These are phyloP conservation scores for Stylosanthes scabra DNA, from an alignment of 331 rosid species.

Conservation along the genomic window DNA sequence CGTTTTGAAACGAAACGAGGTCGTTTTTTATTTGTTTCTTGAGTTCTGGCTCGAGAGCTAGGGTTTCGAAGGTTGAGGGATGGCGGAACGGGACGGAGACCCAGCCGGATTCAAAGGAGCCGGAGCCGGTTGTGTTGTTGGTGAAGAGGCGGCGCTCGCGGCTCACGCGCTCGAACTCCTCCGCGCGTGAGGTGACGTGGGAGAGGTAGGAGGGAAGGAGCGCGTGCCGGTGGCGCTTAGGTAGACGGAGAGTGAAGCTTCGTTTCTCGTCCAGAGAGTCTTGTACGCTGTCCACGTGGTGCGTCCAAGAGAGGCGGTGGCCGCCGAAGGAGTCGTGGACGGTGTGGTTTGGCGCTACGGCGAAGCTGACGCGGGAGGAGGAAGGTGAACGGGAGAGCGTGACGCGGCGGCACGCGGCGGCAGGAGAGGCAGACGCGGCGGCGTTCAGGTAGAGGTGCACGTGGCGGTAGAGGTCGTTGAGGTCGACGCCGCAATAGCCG, in stretches of 20 bases:
- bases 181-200: conserved; percentile 73
- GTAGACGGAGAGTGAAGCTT: conserved; percentile 78
- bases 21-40: conserved; percentile 72
- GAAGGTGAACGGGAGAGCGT: conserved; percentile 87
- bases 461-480: conserved; percentile 86
- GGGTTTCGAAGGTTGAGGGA: conserved; percentile 83
- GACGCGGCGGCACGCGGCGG: conserved; percentile 64
- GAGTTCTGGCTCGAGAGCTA: conserved; percentile 69
- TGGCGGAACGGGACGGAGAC: conserved; percentile 90
- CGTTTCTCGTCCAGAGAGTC: conserved; percentile 87
- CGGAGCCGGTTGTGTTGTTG: conserved; percentile 71
- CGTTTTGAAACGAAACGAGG: conserved; percentile 64
- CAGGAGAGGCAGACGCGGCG: conserved; percentile 48
- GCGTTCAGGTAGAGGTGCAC: conserved; percentile 83
- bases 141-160: conserved; percentile 83
- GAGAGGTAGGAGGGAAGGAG: conserved; percentile 68
- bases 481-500: conserved; percentile 88
- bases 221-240: conserved; percentile 73
- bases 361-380: conserved; percentile 72
- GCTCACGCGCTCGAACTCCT: conserved; percentile 77
- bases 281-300: conserved; percentile 83
- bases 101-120: conserved; percentile 85
- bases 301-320: conserved; percentile 75
- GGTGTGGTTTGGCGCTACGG: conserved; percentile 87
- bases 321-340: conserved; percentile 63